Conservation (phyloP, 2,329 filamentous ascomycete genomes). For the Talaromyces piceae region DNA sequence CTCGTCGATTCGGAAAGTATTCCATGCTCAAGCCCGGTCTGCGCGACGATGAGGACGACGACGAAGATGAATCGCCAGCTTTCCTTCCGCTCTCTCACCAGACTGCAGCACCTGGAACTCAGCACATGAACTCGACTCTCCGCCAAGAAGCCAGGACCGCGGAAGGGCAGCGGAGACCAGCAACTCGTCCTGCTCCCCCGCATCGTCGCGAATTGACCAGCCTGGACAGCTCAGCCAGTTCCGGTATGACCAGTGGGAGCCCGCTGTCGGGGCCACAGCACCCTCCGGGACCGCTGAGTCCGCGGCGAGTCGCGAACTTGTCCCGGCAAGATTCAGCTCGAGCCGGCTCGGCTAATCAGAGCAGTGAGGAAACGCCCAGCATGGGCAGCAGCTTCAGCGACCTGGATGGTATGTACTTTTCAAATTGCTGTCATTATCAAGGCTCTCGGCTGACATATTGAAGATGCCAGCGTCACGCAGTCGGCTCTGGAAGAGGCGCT, state of each 20-base stretch:
- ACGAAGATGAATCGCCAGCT: conserved; percentile 39
- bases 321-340: conserved; percentile 42
- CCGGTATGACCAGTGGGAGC: conserved; percentile 22
- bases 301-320: conserved; percentile 44
- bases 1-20: conserved; percentile 33
- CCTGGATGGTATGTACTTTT: conserved; percentile 46
- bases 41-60: conserved; percentile 33
- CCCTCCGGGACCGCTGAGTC: conserved; percentile 24
- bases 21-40: conserved; percentile 28
- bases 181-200: conserved; percentile 18
- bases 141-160: conserved; percentile 27
- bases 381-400: conserved; percentile 62
- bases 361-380: conserved; percentile 51
- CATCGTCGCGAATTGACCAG: conserved; percentile 15
- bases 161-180: conserved; percentile 20
- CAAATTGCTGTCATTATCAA: not conserved
- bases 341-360: conserved; percentile 31
- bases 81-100: conserved; percentile 36
- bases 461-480: conserved; percentile 57
- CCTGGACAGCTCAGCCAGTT: conserved; percentile 32
- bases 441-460: not conserved
- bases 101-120: conserved; percentile 13
- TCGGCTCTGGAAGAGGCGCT: conserved; percentile 58
- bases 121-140: conserved; percentile 36
- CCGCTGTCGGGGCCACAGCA: conserved; percentile 17